Percentiles rank a stretch among this genome's conserved stretches.
Evolutionary conservation across 2,329 filamentous ascomycete species (phyloP).

Genomic region (Fusarium sp.): DNA sequence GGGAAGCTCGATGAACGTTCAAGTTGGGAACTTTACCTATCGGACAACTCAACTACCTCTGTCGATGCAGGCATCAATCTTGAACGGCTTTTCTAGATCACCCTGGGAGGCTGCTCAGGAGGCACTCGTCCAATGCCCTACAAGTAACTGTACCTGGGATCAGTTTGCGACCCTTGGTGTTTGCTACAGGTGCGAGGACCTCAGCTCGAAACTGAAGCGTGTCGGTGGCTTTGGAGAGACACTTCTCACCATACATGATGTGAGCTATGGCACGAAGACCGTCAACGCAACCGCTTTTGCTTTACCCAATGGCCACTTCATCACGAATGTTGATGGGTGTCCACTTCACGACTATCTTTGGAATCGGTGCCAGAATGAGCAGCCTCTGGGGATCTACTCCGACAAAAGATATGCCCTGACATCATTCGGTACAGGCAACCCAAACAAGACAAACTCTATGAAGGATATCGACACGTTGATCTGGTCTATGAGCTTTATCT

Average conservation of each 20-base stretch:
- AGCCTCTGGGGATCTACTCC: neutral
- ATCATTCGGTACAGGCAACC: constrained; percentile 22
- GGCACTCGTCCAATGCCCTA: constrained; percentile 22
- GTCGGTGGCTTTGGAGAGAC: neutral
- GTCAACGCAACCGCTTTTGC: neutral
- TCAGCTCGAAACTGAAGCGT: constrained; percentile 22
- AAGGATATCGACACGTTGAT: constrained; percentile 26
- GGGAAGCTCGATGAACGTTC: neutral
- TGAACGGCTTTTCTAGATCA: constrained; percentile 14
- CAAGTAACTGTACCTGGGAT: constrained; percentile 36
- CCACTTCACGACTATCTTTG: neutral
- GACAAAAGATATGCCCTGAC: constrained; percentile 15
- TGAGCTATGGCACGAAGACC: neutral
- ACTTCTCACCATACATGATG: neutral
- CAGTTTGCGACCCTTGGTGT: constrained; percentile 36
- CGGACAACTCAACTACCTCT: neutral
- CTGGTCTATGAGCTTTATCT: constrained; percentile 28
- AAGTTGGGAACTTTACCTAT: neutral
- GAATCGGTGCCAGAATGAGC: neutral
- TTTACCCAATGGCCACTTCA: constrained; percentile 14
- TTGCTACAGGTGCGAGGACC: constrained; percentile 34
- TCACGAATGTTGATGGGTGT: constrained; percentile 7
- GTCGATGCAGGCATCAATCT: constrained; percentile 21
- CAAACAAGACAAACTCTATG: constrained; percentile 24
- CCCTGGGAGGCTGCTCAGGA: constrained; percentile 8